Evolutionary conservation across 2,329 filamentous ascomycete species (phyloP), one percentile per base, ranked within the genome.

Genomic region (Coniochaeta pulveracea): DNA sequence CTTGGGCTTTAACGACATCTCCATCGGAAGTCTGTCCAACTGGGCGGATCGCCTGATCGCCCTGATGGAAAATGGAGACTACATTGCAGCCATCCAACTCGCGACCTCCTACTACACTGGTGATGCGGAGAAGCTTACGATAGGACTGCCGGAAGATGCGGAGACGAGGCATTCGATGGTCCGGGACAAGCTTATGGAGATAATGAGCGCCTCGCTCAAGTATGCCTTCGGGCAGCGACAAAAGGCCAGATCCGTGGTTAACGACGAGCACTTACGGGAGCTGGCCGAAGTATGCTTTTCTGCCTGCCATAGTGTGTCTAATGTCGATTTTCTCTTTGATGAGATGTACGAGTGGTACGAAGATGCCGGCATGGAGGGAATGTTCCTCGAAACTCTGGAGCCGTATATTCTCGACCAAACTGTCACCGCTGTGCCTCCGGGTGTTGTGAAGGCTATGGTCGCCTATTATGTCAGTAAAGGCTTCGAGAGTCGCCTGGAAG

Each of bases 41-140:
- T 98, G 91, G 91, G 89, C 91, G 3, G 91, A 98, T 55, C 72
- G 91, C 25, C 64, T 98, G 12, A 77, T 95, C 43, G 88, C 89
- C 1, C 66, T 96, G 45, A 95, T 98, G 84, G 88, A 96, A 52
- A 76, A 86, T 36, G 91, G 91, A n/a, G 86, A 96, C 55, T 94
- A 93, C 49, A 82, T 98, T 42, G 82, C 77, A 10, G 88, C 91
- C 2, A 94, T 98, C 39, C 73, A 80, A 42, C 67, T 98, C 37
- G 93, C 89, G 8, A 93, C 86, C 1, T 82, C 81, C 1, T 98
- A 96, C 56, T 96, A 93, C 51, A 80, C 76, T 6, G 91, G 91
- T 16, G 78, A 86, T 48, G 76, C 85, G n/a, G 85, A 95, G 54
- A 95, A 91, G 54, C 69, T 96, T 33, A 96, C 91, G 0, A 84